Evolutionary conservation across 192 early-diverging fungal genomes (phyloP), one percentile per base, ranked within the genome.

Genomic region (Coemansia javaensis): DNA sequence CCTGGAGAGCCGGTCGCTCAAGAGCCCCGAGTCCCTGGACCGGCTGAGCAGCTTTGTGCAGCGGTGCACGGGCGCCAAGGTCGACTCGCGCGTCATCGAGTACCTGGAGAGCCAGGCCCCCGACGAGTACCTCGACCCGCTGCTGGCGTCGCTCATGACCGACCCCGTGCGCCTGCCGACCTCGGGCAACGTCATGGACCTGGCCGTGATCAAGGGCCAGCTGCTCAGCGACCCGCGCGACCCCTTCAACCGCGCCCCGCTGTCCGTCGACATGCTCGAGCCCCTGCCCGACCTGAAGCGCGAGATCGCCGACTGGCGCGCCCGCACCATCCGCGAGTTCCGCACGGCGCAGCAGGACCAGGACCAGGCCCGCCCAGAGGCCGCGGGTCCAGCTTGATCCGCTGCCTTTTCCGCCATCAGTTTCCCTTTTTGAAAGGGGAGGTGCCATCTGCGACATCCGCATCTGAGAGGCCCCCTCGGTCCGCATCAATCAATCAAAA

Each of bases 111-210:
- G 83, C 21, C 83, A 89, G 2, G 86, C 85, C 0, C 96, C 96
- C 1, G 94, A 97, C 38, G 85, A 93, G 46, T 98, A 91, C 32
- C 65, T 92, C 45, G 91, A 94, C 69, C 92, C 91, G 8, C 43
- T 97, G 25, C 51, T 93, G 50, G 88, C 70, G n/a, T 78, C 81
- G 10, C 75, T 96, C 33, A 97, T 99, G 85, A 83, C 88, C 34
- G 90, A 99, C 54, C 96, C 96, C 4, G 96, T 99, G 25, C 73
- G 88, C 0, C 55, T 99, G 23, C 96, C 96, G 8, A 86, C 85
- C 0, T 91, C 90, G 3, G 79, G 77, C 33, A 73, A 71, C 3
- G 81, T 85, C 14, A 82, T 99, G 52, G 96, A 99, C 55, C 67
- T 88, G 25, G 83, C 89, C 15, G 94, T 88, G 1, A 94, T 99